Percentiles rank a stretch among this genome's conserved stretches.
These are phyloP conservation scores for Suillus weaverae DNA, from an alignment of 768 basidiomycete genomes.

Conservation along the genomic window DNA sequence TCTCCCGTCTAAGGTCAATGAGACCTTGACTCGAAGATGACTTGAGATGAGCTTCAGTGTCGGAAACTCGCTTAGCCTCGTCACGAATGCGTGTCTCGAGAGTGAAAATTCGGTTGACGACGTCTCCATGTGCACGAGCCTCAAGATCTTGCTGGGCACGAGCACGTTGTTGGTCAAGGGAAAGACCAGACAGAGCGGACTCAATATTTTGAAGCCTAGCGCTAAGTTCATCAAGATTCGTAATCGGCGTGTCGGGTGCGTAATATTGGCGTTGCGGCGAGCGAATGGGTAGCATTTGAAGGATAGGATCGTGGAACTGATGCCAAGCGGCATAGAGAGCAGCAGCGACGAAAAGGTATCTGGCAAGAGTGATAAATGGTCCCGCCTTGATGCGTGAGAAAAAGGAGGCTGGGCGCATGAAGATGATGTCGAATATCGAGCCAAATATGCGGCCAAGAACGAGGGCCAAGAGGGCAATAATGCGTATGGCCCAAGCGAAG, in stretches of 20 bases:
- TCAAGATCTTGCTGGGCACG: conserved; percentile 55
- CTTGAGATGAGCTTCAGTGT: conserved; percentile 52
- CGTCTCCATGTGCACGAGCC: conserved; percentile 47
- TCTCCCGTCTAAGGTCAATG: conserved; percentile 51
- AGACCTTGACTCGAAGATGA: conserved; percentile 47
- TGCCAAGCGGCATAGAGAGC: conserved; percentile 46
- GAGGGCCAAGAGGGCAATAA: conserved; percentile 39
- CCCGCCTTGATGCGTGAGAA: conserved; percentile 33
- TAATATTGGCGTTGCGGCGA: conserved; percentile 40
- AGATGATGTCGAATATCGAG: conserved; percentile 44
- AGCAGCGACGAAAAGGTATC: conserved; percentile 43
- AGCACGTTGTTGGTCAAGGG: conserved; percentile 52
- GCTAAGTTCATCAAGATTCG: conserved; percentile 66
- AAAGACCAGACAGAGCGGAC: conserved; percentile 57
- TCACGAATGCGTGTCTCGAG: conserved; percentile 55
- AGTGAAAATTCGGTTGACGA: conserved; percentile 52
- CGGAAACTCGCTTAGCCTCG: conserved; percentile 47
- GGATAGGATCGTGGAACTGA: conserved; percentile 39
- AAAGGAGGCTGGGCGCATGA: conserved; percentile 49
- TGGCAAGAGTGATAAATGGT: conserved; percentile 35
- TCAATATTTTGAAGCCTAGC: conserved; percentile 65
- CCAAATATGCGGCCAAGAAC: conserved; percentile 51
- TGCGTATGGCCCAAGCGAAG: conserved; percentile 25
- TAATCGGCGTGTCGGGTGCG: conserved; percentile 58
- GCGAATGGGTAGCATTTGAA: conserved; percentile 35